Percentiles rank a stretch among this genome's conserved stretches.
Evolutionary conservation across 176 grass and related monocot species (phyloP).

Genomic region (Ananas comosus): DNA sequence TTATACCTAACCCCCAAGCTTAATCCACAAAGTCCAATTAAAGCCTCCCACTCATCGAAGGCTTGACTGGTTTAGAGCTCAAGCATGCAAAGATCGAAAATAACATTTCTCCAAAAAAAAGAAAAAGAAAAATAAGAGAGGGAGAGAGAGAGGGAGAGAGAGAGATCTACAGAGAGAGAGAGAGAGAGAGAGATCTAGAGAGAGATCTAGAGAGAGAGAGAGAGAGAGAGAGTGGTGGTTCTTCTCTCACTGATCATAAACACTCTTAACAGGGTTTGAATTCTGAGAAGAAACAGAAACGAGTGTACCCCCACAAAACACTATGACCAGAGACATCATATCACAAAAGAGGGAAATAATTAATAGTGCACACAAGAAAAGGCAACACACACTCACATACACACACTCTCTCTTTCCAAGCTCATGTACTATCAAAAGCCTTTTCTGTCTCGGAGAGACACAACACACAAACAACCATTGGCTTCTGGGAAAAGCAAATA

Average conservation of each 20-base stretch:
- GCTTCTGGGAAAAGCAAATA: no score
- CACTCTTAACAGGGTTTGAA: background rate
- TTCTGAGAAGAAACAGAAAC: conserved; percentile 1
- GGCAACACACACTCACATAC: background rate
- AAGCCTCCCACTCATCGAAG: no score
- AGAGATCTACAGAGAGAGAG: no score
- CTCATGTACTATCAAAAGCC: conserved; percentile 1
- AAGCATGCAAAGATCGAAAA: no score
- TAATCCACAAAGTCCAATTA: no score
- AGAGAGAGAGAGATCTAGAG: no score
- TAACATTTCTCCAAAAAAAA: no score
- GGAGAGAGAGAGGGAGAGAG: no score
- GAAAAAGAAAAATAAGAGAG: no score
- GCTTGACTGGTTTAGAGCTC: no score
- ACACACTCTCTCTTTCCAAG: background rate
- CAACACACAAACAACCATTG: background rate
- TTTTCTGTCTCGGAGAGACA: background rate
- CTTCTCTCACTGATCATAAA: background rate
- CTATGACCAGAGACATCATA: background rate
- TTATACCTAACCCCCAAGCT: no score
- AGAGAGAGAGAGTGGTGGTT: background rate
- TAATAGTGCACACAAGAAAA: background rate
- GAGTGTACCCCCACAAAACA: background rate
- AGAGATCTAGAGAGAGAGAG: no score
- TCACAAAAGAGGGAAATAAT: background rate